Evolutionary conservation across 495 filamentous ascomycete species (phyloP), one percentile per base, ranked within the genome.

Genomic region (Pseudevernia furfuracea): DNA sequence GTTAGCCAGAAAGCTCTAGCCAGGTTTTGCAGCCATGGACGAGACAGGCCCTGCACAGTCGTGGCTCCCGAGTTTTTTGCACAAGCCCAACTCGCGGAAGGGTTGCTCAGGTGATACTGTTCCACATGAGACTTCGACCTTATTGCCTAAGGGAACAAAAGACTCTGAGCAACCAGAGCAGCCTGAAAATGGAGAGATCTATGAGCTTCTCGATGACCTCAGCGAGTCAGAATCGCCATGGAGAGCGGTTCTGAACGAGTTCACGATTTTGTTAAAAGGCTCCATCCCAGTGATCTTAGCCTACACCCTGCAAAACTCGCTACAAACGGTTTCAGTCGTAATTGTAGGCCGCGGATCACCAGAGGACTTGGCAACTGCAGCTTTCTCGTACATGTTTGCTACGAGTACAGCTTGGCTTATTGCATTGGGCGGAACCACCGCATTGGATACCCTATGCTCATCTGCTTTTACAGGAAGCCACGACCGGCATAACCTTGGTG

Each of bases 311-410:
- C 92, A 96, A 71, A 96, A 92, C 73, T 92, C 88, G 21, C 79
- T 96, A 0, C 92, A 96, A 73, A 96, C 92, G 0, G 72, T 89
- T 25, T 94, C 91, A 0, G 89, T 96, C 8, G 75, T 96, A 38
- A 87, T 96, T 21, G 90, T 91, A 25, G 92, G 92, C 28, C 85
- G 90, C 14, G 78, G 90, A 12, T 91, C 87, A 2, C 89, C 92
- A 1, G 85, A 93, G 72, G 85, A 90, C 25, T 78, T 97, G 12
- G 88, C 92, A 3, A 89, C 89, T 0, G 87, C 89, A 9, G 91
- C 92, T 12, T 96, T 96, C 74, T 88, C 88, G 1, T 90, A 93
- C 75, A 92, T 96, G 92, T 97, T 96, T 67, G 92, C 92, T 48
- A 89, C 91, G 87, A 85, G 89, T 15, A 93, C 90, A 1, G 92